These are phyloP conservation scores for Athelia psychrophila DNA, from an alignment of 1,284 basidiomycete genomes.

Conservation along the genomic window DNA sequence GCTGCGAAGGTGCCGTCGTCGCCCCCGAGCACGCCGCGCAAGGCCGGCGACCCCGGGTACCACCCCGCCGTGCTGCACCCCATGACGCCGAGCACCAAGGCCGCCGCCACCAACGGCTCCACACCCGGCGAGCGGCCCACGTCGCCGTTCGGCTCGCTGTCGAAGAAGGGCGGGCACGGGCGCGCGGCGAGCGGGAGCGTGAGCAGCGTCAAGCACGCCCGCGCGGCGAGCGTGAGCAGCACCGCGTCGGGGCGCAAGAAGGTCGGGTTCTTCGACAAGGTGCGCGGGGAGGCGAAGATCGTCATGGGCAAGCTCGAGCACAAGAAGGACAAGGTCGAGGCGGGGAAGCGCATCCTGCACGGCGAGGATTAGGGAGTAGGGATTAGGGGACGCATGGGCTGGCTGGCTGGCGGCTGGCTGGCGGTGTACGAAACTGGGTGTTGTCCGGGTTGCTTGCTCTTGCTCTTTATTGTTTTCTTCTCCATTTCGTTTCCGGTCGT, in stretches of 20 bases:
- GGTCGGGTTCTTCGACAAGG: constrained; percentile 44
- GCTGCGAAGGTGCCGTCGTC: too few relatives aligned
- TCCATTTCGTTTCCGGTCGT: too few relatives aligned
- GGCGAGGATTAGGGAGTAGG: constrained; percentile 1
- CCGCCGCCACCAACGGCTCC: neutral
- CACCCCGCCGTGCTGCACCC: neutral
- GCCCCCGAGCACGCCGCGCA: too few relatives aligned
- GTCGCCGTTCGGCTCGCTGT: neutral
- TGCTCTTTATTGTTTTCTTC: too few relatives aligned
- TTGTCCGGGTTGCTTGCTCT: too few relatives aligned
- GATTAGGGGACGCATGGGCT: too few relatives aligned
- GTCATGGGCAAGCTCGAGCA: constrained; percentile 47
- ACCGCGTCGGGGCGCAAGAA: constrained; percentile 16
- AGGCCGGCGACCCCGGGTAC: neutral
- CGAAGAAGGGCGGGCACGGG: neutral
- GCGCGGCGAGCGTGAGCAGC: neutral
- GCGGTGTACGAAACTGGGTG: too few relatives aligned
- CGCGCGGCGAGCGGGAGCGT: neutral
- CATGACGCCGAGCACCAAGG: neutral
- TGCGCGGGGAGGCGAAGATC: constrained; percentile 53
- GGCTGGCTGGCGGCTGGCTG: too few relatives aligned
- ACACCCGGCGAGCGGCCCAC: neutral
- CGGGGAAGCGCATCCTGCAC: constrained; percentile 36
- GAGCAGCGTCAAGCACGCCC: neutral
- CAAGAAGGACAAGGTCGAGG: constrained; percentile 45